These are phyloP conservation scores for Amaranthus palmeri DNA, from an alignment of 148 eudicot genomes.

Conservation along the genomic window DNA sequence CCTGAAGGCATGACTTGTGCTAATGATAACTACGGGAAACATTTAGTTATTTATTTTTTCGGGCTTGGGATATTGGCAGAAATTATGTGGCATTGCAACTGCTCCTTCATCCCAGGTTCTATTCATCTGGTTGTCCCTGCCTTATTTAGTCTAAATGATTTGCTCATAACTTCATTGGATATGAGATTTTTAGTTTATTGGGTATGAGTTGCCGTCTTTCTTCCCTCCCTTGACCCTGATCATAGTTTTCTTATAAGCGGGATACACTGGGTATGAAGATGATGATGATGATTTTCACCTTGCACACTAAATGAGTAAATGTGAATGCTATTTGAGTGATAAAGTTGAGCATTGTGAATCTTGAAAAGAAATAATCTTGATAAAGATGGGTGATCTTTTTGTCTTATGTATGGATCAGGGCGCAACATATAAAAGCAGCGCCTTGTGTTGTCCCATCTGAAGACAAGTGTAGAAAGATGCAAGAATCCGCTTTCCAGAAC, in stretches of 20 bases:
- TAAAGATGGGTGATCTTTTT: neutral
- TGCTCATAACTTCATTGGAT: neutral
- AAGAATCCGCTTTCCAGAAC: conserved; percentile 22
- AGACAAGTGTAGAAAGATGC: conserved; percentile 38
- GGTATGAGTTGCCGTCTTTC: no score
- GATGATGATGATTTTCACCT: neutral
- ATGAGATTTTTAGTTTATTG: neutral
- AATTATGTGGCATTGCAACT: neutral
- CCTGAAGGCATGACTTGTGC: neutral
- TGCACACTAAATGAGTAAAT: neutral
- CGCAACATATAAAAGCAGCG: conserved; percentile 75
- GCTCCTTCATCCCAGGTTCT: neutral
- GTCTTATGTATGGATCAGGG: conserved; percentile 43
- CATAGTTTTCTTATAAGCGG: neutral
- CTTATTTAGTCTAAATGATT: neutral
- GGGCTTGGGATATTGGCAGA: neutral
- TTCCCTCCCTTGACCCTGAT: no score
- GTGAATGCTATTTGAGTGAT: neutral
- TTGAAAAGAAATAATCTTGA: neutral
- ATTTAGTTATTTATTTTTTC: neutral
- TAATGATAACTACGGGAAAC: neutral
- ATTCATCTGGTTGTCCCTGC: neutral
- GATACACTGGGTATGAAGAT: no score
- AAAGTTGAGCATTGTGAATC: neutral
- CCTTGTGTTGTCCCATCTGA: conserved; percentile 38